Conservation (phyloP, 768 basidiomycete genomes). For the Pulveroboletus sp. region DNA sequence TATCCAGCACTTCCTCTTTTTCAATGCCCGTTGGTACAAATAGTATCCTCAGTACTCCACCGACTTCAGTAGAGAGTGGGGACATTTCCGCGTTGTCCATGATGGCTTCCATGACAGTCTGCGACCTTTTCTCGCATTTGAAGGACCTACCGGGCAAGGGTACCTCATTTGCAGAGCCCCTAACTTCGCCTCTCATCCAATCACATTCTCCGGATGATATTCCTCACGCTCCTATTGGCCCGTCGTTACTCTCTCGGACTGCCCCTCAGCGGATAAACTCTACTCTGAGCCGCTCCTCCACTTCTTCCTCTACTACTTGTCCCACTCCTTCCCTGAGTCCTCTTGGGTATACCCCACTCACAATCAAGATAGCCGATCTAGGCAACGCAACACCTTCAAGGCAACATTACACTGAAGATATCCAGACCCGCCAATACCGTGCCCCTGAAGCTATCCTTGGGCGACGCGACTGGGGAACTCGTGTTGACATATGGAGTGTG, state of each 20-base stretch:
- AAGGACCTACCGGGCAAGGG: not conserved
- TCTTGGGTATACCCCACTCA: conserved; percentile 45
- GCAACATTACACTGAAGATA: conserved; percentile 90
- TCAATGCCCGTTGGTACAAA: conserved; percentile 30
- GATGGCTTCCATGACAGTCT: conserved; percentile 24
- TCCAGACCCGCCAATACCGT: conserved; percentile 94
- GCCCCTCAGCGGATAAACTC: conserved; percentile 37
- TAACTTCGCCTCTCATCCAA: conserved; percentile 24
- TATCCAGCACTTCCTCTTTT: conserved; percentile 44
- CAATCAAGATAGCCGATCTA: conserved; percentile 90
- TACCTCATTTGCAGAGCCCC: conserved; percentile 2
- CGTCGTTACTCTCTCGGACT: conserved; percentile 62
- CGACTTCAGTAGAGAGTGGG: conserved; percentile 40
- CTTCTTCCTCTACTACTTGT: conserved; percentile 19
- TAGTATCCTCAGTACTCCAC: conserved; percentile 48
- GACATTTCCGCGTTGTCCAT: conserved; percentile 38
- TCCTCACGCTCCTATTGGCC: conserved; percentile 31
- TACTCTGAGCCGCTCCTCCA: conserved; percentile 17
- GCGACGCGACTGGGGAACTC: conserved; percentile 77
- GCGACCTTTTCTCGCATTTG: conserved; percentile 1
- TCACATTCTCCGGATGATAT: conserved; percentile 16
- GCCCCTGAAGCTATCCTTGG: conserved; percentile 93
- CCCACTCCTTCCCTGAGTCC: conserved; percentile 22
- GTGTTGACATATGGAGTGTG: conserved; percentile 88
- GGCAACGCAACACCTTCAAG: conserved; percentile 92